phyloP scores from a whole-genome alignment of 345 rosid species.

The Draba incana region DNA sequence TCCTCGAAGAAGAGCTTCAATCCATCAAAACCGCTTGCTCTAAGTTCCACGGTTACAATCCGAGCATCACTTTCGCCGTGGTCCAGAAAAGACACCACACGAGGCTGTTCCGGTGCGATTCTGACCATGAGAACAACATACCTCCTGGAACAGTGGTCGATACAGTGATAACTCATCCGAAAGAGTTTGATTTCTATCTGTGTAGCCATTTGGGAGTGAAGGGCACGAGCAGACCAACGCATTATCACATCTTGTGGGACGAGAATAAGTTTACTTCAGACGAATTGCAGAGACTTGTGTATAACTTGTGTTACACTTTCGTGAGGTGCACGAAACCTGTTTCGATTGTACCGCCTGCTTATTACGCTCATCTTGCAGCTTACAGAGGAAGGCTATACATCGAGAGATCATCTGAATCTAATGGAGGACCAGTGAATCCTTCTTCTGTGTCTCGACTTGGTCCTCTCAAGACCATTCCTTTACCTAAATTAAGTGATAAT shows the following conservation, averaged over 20 bases:
- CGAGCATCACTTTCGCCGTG: conserved; percentile 78
- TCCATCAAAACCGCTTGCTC: conserved; percentile 72
- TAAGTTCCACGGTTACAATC: conserved; percentile 59
- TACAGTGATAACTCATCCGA: conserved; percentile 84
- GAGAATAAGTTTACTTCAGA: conserved; percentile 92
- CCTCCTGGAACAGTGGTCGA: conserved; percentile 96
- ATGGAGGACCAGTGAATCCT: conserved; percentile 43
- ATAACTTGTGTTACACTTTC: conserved; percentile 85
- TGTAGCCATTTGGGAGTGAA: conserved; percentile 95
- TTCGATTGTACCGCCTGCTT: conserved; percentile 91
- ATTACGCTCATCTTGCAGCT: conserved; percentile 95
- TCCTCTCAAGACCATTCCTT: conserved; percentile 80
- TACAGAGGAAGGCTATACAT: conserved; percentile 93
- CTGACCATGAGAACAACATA: conserved; percentile 69
- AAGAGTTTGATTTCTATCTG: conserved; percentile 88
- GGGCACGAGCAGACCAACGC: conserved; percentile 95
- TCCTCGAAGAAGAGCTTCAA: conserved; percentile 74
- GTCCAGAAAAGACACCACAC: conserved; percentile 98
- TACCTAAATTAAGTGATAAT: conserved; percentile 83
- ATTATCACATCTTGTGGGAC: conserved; percentile 84
- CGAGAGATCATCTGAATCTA: conserved; percentile 65
- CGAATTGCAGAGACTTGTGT: conserved; percentile 84
- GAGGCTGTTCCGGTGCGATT: conserved; percentile 67
- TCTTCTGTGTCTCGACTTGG: conserved; percentile 61
- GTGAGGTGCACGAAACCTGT: conserved; percentile 94